Base-by-base conservation (phyloP, 306 rosid species). In the Rosa rugosa region DNA sequence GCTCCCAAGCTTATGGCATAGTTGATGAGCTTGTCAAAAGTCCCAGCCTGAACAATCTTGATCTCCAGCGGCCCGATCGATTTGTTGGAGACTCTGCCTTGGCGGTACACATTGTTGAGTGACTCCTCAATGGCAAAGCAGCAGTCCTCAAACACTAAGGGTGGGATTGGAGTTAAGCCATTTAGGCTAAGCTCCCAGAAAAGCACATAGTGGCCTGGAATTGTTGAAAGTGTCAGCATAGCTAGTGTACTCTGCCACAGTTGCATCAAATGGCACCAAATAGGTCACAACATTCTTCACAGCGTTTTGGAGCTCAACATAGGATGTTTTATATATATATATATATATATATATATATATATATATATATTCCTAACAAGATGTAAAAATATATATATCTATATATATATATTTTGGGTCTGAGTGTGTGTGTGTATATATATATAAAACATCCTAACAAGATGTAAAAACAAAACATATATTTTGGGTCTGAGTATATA, bases 121-220 rank as follows among this genome's bases (percentile, higher is more conserved):
- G 98, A 95, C 66, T 92, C 99, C 51, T 95, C 99, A 8, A 88
- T 67, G 23, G 95, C 75, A 40, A 91, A 72, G 85, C 99, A 91
- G 60, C 97, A 95, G 70, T 95, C 99, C 75, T 95, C 97, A 49
- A 60, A 90, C 34, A 92, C 92, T 2, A 90, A 88, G 0, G 95
- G 87, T 0, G 97, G 99, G 72, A 92, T 87, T 5, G 82, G 84
- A 3, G 93, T 87, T 31, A 85, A 64, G 31, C 88, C 91, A 2
- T 88, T 89, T 2, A 85, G 72, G 59, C 31, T 75, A 0, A 95
- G 80, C 62, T 92, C 99, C 98, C 98, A 95, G 18, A 75, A 92
- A 9, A 95, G 72, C 2, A 95, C 99, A 73, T 95, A 95, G 86
- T 95, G 99, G 0, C 99, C 99, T 9, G 99, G 99, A 69, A 89